Conservation (phyloP, 2,329 filamentous ascomycete species). For the Ceratocystis huliohia region DNA sequence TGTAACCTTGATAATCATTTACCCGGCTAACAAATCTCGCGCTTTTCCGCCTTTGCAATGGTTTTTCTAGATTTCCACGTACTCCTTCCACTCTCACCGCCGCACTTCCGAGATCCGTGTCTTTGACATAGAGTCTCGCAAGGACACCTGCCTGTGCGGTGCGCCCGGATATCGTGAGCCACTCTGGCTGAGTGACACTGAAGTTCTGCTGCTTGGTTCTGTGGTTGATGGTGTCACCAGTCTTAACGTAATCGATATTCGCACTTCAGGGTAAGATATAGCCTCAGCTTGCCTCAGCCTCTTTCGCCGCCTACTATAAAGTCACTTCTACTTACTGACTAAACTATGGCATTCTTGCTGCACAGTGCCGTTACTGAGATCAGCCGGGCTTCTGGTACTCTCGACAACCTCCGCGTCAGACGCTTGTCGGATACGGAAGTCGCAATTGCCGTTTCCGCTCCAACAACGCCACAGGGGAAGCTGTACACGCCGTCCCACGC, state of each 20-base stretch:
- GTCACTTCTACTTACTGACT: neutral
- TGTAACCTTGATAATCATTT: neutral
- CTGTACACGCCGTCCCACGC: conserved; percentile 54
- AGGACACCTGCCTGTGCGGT: conserved; percentile 52
- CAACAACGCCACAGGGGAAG: conserved; percentile 54
- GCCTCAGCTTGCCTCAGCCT: neutral
- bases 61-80: conserved; percentile 47
- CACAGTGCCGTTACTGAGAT: conserved; percentile 18
- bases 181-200: conserved; percentile 60
- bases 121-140: conserved; percentile 49
- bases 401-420: conserved; percentile 49
- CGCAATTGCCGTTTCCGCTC: conserved; percentile 47
- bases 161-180: conserved; percentile 55
- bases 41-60: neutral
- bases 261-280: conserved; percentile 16
- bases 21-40: neutral
- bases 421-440: conserved; percentile 37
- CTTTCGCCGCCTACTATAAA: neutral
- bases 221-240: conserved; percentile 37
- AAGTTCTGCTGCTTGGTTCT: conserved; percentile 43
- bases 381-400: conserved; percentile 29
- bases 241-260: conserved; percentile 31
- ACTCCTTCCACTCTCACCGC: conserved; percentile 64
- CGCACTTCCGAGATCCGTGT: conserved; percentile 57
- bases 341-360: neutral